phyloP scores from a whole-genome alignment of 352 stramenopile species.

The Phytopythium aichiense region DNA sequence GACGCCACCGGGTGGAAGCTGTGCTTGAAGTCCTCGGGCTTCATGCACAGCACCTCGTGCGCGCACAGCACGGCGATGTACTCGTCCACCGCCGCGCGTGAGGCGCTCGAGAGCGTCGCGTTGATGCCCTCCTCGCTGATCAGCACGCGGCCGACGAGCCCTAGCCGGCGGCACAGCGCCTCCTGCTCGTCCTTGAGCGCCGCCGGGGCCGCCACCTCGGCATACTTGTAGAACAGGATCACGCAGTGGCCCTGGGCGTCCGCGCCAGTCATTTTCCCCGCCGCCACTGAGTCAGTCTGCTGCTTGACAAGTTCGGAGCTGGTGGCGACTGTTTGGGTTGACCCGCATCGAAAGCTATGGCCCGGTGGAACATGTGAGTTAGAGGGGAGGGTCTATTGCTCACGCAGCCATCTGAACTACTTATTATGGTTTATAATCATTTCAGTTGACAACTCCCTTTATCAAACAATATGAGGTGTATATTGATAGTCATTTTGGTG shows the following conservation, averaged over 20 bases:
- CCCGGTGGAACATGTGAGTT: background rate
- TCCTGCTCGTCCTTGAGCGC: constrained; percentile 46
- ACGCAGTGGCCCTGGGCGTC: constrained; percentile 28
- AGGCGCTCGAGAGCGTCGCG: constrained; percentile 61
- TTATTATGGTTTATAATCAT: background rate
- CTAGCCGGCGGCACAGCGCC: constrained; percentile 43
- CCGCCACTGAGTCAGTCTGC: too few species aligned
- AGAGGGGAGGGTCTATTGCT: background rate
- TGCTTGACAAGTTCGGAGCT: background rate
- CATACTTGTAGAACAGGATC: constrained; percentile 84
- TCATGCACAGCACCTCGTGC: constrained; percentile 51
- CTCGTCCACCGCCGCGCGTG: constrained; percentile 39
- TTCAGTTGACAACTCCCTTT: background rate
- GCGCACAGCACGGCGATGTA: constrained; percentile 59
- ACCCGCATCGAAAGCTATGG: background rate
- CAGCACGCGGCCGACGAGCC: constrained; percentile 62
- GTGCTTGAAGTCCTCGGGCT: constrained; percentile 72
- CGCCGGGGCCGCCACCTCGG: constrained; percentile 31
- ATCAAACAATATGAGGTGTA: background rate
- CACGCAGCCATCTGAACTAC: background rate
- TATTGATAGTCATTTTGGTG: background rate
- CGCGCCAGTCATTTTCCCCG: constrained; percentile 7
- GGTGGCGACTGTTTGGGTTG: constrained; percentile 6
- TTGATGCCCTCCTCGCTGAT: constrained; percentile 85
- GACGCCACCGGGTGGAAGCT: constrained; percentile 32